These are phyloP conservation scores for Diaporthe sp. DNA, from an alignment of 2,329 filamentous ascomycete genomes.

Conservation along the genomic window DNA sequence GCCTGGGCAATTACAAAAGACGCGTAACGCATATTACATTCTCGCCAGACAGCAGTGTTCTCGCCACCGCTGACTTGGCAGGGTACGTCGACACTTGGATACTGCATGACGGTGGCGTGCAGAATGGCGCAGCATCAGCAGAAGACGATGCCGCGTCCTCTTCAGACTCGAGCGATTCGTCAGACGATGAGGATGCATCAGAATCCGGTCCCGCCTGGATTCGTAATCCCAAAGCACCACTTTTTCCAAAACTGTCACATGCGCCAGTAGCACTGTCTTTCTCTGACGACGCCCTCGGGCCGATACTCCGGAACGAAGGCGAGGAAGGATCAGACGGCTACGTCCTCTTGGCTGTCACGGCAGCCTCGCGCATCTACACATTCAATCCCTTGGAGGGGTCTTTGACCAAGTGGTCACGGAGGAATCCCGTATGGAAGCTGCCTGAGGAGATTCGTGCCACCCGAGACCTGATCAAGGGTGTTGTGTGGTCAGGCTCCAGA, in stretches of 20 bases:
- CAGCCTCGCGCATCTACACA: conserved; percentile 76
- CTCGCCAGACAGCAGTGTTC: conserved; percentile 82
- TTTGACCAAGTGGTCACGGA: conserved; percentile 87
- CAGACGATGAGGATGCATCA: conserved; percentile 50
- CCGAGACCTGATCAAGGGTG: conserved; percentile 85
- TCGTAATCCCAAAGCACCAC: conserved; percentile 77
- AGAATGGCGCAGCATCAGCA: conserved; percentile 45
- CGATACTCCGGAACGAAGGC: conserved; percentile 44
- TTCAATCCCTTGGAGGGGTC: conserved; percentile 84
- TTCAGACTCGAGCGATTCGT: conserved; percentile 46
- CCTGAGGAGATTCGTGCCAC: conserved; percentile 81
- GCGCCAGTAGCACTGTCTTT: conserved; percentile 79
- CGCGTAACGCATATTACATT: conserved; percentile 83
- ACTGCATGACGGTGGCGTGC: conserved; percentile 68
- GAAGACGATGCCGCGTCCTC: conserved; percentile 53
- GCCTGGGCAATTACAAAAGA: conserved; percentile 82
- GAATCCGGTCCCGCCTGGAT: conserved; percentile 76
- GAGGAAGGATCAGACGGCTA: conserved; percentile 33
- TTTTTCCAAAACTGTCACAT: conserved; percentile 77
- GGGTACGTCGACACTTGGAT: conserved; percentile 92
- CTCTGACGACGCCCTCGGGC: conserved; percentile 62
- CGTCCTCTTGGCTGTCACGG: conserved; percentile 63
- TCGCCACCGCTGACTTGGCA: conserved; percentile 85
- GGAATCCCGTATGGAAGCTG: conserved; percentile 82
- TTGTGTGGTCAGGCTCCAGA: conserved; percentile 84